A percentile compares a stretch with the other conserved stretches of the same genome.
Conservation (phyloP, 108 stramenopile genomes). For the Fistulifera solaris region DNA sequence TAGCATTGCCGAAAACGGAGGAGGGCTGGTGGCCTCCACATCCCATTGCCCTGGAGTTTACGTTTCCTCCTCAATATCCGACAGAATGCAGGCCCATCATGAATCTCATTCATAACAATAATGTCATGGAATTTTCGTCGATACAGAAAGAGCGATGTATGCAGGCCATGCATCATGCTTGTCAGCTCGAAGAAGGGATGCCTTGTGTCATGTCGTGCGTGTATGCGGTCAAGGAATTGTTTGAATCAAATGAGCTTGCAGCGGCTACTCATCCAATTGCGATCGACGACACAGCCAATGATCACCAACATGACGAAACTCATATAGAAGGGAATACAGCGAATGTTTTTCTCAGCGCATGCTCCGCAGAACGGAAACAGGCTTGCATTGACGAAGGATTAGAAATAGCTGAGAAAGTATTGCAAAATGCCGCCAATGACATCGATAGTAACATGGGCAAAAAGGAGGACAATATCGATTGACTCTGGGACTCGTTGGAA, state of each 20-base stretch:
- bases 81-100: constrained; percentile 28
- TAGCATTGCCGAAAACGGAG: constrained; percentile 35
- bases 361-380: constrained; percentile 32
- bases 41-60: constrained; percentile 35
- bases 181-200: constrained; percentile 49
- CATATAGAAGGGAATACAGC: neutral
- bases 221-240: constrained; percentile 54
- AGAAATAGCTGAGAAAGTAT: constrained; percentile 34
- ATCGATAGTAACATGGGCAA: constrained; percentile 12
- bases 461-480: constrained; percentile 25
- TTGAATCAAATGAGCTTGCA: constrained; percentile 23
- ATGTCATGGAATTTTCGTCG: constrained; percentile 52
- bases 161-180: constrained; percentile 24
- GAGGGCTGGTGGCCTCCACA: constrained; percentile 52
- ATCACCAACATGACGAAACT: neutral
- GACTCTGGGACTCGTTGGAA: constrained; percentile 69
- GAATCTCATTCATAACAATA: constrained; percentile 52
- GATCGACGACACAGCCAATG: neutral
- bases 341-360: constrained; percentile 9
- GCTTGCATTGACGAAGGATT: constrained; percentile 48
- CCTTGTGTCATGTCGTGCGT: constrained; percentile 56
- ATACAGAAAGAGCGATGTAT: constrained; percentile 23
- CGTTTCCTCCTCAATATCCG: constrained; percentile 61
- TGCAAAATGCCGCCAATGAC: constrained; percentile 7
- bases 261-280: neutral